Evolutionary conservation across 2,329 filamentous ascomycete species (phyloP), one percentile per base, ranked within the genome.

Genomic region (Cladosporium sphaerospermum): DNA sequence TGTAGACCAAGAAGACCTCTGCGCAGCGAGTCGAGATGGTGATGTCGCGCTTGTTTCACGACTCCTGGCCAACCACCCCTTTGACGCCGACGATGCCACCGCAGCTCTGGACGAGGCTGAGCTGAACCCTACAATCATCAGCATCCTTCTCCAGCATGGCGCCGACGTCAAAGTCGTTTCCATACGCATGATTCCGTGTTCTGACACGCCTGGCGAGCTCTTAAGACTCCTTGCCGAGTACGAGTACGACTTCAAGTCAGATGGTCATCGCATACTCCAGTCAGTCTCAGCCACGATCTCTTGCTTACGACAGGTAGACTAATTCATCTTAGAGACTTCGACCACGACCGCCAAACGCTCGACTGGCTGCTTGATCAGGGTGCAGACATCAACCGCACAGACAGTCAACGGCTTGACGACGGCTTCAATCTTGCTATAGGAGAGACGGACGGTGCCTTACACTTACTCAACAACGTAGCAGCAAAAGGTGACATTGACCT

Each of bases 281-380:
- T 54, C 2, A n/a, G 53, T 47, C n/a, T 42, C 9, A 18, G 8
- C 40, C 40, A 19, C 7, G 41, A 36, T 28, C 7, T 44, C 16
- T 18, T 37, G 7, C 45, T n/a, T 39, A 28, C 1, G 14, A 44
- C 4, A 9, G 23, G 37, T 28, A 16, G 31, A 44, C 32, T 44
- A 11, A 51, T 28, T 2, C 40, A 4, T 16, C 19, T 33, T n/a
- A 32, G 50, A 45, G 50, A 59, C 23, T 59, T 52, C 37, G 46
- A 39, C 2, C 11, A 53, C 11, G 50, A 53, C 11, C 53, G 36
- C 8, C 39, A 49, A 4, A 55, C 39, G n/a, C 40, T 59, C 16
- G 53, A 59, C 31, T 57, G 51, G 43, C 23, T 57, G 28, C 53
- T 59, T 14, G 57, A 57, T 18, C 55, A 42, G 31, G 57, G 57